Evolutionary conservation across 2,329 filamentous ascomycete genomes (phyloP).

Genomic region (Penicillium sp.): DNA sequence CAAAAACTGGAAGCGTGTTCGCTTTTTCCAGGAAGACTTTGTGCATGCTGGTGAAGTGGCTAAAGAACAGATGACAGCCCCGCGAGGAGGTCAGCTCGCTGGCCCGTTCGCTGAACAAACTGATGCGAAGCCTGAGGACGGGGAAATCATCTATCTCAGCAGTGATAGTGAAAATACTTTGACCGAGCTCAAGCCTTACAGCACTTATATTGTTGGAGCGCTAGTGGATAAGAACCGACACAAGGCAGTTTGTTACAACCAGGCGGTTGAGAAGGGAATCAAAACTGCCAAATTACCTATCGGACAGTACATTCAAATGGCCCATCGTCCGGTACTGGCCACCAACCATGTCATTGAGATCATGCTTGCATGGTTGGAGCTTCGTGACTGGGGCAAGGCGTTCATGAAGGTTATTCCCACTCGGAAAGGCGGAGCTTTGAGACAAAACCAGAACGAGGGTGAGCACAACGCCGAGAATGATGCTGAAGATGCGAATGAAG

Average conservation of each 20-base stretch:
- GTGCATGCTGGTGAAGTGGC: slow-evolving; percentile 65
- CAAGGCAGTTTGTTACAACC: slow-evolving; percentile 88
- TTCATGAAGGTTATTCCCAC: slow-evolving; percentile 88
- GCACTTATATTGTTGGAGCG: slow-evolving; percentile 88
- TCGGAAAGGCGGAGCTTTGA: slow-evolving; percentile 77
- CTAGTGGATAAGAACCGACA: slow-evolving; percentile 95
- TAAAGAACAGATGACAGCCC: slow-evolving; percentile 63
- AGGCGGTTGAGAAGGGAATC: slow-evolving; percentile 71
- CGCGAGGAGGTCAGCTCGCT: slow-evolving; percentile 56
- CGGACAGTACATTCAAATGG: slow-evolving; percentile 91
- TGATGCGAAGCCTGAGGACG: slow-evolving; percentile 39
- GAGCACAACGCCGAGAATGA: slow-evolving; percentile 17
- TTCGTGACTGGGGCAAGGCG: slow-evolving; percentile 84
- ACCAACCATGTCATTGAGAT: slow-evolving; percentile 98
- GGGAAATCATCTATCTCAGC: slow-evolving; percentile 79
- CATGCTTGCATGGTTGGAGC: slow-evolving; percentile 89
- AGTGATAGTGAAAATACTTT: slow-evolving; percentile 88
- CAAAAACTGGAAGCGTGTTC: slow-evolving; percentile 73
- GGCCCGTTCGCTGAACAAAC: slow-evolving; percentile 54
- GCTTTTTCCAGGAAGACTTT: slow-evolving; percentile 73
- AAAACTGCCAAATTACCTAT: slow-evolving; percentile 90
- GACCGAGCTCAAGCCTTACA: slow-evolving; percentile 78
- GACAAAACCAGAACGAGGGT: slow-evolving; percentile 28
- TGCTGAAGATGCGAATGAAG: slow-evolving; percentile 12
- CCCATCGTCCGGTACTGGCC: slow-evolving; percentile 77